Conservation (phyloP, 257 asterid species). For the Nyctanthes arbortristis region DNA sequence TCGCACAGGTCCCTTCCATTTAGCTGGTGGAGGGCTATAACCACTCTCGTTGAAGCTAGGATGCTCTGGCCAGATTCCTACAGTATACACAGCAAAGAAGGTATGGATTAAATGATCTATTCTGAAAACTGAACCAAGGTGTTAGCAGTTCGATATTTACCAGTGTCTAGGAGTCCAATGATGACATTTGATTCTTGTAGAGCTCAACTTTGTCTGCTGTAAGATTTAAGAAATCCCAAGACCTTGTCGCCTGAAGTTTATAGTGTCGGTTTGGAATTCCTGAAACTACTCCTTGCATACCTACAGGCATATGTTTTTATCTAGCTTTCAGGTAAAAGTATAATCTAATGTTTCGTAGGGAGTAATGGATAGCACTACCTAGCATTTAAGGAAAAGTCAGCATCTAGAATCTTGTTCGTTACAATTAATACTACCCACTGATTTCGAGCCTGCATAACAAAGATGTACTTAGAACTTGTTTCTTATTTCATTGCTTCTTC, state of each 20-base stretch:
- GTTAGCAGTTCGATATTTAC: no score
- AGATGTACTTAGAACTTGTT: neutral
- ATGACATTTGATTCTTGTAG: constrained; percentile 32
- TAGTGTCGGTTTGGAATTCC: constrained; percentile 31
- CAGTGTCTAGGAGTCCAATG: constrained; percentile 40
- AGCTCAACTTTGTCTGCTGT: constrained; percentile 6
- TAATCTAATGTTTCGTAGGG: no score
- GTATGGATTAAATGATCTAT: no score
- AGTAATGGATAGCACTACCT: no score
- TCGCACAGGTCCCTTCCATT: constrained; percentile 42
- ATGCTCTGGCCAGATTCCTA: constrained; percentile 67
- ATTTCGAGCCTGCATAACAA: no score
- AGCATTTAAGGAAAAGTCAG: no score
- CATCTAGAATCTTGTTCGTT: no score
- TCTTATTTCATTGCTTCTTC: neutral
- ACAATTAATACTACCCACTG: no score
- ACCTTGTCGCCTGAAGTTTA: constrained; percentile 36
- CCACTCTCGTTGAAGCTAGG: constrained; percentile 53
- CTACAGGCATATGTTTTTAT: constrained; percentile 18
- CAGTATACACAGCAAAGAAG: no score
- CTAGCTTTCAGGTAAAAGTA: neutral
- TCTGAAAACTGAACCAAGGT: neutral
- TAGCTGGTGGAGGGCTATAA: constrained; percentile 36
- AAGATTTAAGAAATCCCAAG: constrained; percentile 41
- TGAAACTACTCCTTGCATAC: constrained; percentile 45